Percentiles rank a stretch among this genome's conserved stretches.
phyloP scores from a whole-genome alignment of 371 early-diverging fungal species.

The Mycotypha africana region DNA sequence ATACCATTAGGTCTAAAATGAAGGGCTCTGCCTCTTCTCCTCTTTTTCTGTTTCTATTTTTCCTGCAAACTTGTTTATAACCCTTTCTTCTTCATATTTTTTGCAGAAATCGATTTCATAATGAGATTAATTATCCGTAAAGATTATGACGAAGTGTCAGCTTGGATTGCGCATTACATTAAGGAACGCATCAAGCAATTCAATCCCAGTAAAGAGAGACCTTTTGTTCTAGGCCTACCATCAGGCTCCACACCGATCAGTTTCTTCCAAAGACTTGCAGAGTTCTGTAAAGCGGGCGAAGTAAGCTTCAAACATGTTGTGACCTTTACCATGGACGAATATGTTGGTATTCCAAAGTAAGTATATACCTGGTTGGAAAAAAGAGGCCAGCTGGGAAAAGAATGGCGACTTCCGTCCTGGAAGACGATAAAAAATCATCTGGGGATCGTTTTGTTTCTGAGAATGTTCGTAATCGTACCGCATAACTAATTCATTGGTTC shows the following conservation, averaged over 20 bases:
- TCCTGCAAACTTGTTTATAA: too few species aligned
- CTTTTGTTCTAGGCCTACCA: slow-evolving; percentile 59
- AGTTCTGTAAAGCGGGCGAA: slow-evolving; percentile 39
- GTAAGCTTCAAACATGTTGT: slow-evolving; percentile 45
- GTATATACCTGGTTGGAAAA: too few species aligned
- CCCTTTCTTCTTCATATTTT: neutral
- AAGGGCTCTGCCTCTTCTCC: too few species aligned
- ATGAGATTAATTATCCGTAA: slow-evolving; percentile 63
- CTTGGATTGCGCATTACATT: slow-evolving; percentile 49
- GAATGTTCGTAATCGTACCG: too few species aligned
- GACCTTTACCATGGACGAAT: slow-evolving; percentile 57
- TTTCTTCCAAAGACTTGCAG: slow-evolving; percentile 48
- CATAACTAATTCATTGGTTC: too few species aligned
- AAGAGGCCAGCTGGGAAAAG: too few species aligned
- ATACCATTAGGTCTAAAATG: too few species aligned
- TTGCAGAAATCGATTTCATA: neutral
- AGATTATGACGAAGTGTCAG: slow-evolving; percentile 48
- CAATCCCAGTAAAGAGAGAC: slow-evolving; percentile 44
- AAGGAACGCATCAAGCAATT: slow-evolving; percentile 55
- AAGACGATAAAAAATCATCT: too few species aligned
- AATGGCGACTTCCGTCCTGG: too few species aligned
- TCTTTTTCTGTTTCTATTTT: neutral
- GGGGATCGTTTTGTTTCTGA: too few species aligned
- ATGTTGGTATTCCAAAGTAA: slow-evolving; percentile 41
- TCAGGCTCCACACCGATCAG: slow-evolving; percentile 58